Percentiles rank a stretch among this genome's conserved stretches.
phyloP scores from a whole-genome alignment of 768 basidiomycete species.

The Boletus sp. region DNA sequence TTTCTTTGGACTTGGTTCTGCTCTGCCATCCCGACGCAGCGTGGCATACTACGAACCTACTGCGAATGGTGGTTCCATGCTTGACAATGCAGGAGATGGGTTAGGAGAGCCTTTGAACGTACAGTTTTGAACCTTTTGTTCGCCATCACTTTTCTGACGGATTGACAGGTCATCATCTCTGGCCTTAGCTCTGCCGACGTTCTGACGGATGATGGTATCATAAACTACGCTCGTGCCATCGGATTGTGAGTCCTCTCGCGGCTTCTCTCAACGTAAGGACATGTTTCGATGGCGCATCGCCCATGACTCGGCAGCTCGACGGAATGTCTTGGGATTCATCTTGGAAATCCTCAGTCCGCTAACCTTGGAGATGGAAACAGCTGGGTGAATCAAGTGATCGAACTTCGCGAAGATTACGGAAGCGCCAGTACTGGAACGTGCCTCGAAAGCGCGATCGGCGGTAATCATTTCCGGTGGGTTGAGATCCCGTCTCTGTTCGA shows the following conservation, averaged over 20 bases:
- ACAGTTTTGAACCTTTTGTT: not conserved
- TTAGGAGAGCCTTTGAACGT: slow-evolving; percentile 47
- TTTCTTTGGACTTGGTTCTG: slow-evolving; percentile 1
- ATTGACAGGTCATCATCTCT: slow-evolving; percentile 56
- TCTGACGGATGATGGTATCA: slow-evolving; percentile 51
- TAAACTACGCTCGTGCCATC: slow-evolving; percentile 58
- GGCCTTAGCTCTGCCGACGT: slow-evolving; percentile 56
- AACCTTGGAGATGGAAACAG: slow-evolving; percentile 50
- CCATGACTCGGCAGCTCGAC: slow-evolving; percentile 25
- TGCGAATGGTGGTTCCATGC: slow-evolving; percentile 42
- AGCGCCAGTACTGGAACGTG: slow-evolving; percentile 38
- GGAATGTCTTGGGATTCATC: slow-evolving; percentile 39
- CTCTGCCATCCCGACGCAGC: not conserved
- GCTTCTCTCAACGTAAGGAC: no score
- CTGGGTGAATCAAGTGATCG: slow-evolving; percentile 41
- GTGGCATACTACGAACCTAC: slow-evolving; percentile 37
- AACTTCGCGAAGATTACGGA: slow-evolving; percentile 44
- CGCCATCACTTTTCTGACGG: not conserved
- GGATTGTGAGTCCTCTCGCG: slow-evolving; percentile 49
- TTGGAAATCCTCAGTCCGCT: slow-evolving; percentile 37
- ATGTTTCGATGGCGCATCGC: slow-evolving; percentile 7
- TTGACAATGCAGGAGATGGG: slow-evolving; percentile 40
- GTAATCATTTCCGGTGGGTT: slow-evolving; percentile 45
- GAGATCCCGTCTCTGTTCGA: not conserved
- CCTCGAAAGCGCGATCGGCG: slow-evolving; percentile 42